Conservation (phyloP, 495 filamentous ascomycete species). For the Hamigera avellanea region DNA sequence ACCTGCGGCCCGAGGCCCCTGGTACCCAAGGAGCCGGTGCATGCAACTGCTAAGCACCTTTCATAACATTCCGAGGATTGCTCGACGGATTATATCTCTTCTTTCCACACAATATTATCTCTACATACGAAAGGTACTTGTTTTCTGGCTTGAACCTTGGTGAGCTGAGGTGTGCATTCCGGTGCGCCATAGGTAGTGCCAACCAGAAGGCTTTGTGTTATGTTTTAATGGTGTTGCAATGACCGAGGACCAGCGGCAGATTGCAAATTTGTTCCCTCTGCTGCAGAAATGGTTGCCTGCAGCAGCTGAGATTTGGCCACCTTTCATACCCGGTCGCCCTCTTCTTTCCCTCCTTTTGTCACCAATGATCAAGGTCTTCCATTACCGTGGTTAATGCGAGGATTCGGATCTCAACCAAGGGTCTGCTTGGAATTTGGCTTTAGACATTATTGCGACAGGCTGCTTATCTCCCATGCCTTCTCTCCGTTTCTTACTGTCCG, state of each 20-base stretch:
- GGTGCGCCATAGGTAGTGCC: slow-evolving; percentile 3
- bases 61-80: too few species aligned
- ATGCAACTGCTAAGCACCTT: slow-evolving; percentile 61
- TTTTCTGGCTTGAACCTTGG: slow-evolving; percentile 6
- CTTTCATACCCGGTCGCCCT: slow-evolving; percentile 3
- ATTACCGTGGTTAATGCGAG: slow-evolving; percentile 6
- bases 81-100: neutral
- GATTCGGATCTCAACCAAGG: neutral
- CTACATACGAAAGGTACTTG: slow-evolving; percentile 11
- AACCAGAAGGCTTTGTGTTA: slow-evolving; percentile 8
- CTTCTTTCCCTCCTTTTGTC: slow-evolving; percentile 2
- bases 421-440: slow-evolving; percentile 20
- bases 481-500: slow-evolving; percentile 18
- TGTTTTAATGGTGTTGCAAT: slow-evolving; percentile 8
- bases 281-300: too few species aligned
- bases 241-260: slow-evolving; percentile 2
- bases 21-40: slow-evolving; percentile 62
- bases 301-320: too few species aligned
- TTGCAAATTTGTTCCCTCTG: slow-evolving; percentile 1
- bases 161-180: slow-evolving; percentile 3
- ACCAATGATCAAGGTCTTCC: slow-evolving; percentile 7
- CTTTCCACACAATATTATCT: slow-evolving; percentile 1
- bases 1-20: slow-evolving; percentile 63
- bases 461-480: slow-evolving; percentile 11
- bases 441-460: slow-evolving; percentile 23